Evolutionary conservation across 768 basidiomycete genomes (phyloP).

Genomic region (Suillus subalutaceus): DNA sequence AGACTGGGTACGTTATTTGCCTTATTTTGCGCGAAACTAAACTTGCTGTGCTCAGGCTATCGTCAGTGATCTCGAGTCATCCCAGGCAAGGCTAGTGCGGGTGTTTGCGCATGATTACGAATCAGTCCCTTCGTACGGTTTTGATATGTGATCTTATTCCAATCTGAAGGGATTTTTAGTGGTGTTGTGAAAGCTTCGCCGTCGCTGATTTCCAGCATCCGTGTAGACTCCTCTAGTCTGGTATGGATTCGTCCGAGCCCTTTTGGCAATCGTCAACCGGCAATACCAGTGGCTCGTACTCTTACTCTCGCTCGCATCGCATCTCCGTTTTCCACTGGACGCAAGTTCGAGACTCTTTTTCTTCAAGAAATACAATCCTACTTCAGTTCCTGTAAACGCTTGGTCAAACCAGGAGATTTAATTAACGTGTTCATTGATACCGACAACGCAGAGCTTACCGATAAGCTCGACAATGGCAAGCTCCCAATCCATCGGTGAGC

Average conservation of each 20-base stretch:
- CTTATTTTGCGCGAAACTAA: conserved; percentile 9
- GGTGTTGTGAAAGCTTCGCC: conserved; percentile 48
- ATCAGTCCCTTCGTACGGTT: conserved; percentile 39
- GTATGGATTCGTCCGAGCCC: conserved; percentile 55
- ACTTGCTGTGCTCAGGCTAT: conserved; percentile 47
- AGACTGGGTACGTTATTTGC: conserved; percentile 66
- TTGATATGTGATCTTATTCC: conserved; percentile 10
- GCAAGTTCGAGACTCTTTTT: conserved; percentile 63
- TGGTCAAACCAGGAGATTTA: conserved; percentile 77
- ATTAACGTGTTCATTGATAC: conserved; percentile 67
- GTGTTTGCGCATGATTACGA: conserved; percentile 54
- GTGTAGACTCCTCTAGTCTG: conserved; percentile 27
- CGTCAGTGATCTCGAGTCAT: conserved; percentile 39
- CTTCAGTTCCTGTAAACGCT: conserved; percentile 54
- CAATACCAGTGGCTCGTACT: conserved; percentile 67
- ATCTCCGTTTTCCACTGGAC: conserved; percentile 69
- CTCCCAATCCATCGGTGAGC: conserved; percentile 5
- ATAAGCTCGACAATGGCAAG: conserved; percentile 2
- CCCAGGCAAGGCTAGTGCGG: conserved; percentile 55
- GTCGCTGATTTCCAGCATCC: conserved; percentile 56
- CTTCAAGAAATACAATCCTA: conserved; percentile 62
- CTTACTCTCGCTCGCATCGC: conserved; percentile 82
- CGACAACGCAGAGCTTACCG: conserved; percentile 33
- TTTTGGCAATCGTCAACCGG: conserved; percentile 59
- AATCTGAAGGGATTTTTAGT: conserved; percentile 29